Base-by-base conservation (phyloP, 495 filamentous ascomycete species). In the Trichoderma asperelloides region DNA sequence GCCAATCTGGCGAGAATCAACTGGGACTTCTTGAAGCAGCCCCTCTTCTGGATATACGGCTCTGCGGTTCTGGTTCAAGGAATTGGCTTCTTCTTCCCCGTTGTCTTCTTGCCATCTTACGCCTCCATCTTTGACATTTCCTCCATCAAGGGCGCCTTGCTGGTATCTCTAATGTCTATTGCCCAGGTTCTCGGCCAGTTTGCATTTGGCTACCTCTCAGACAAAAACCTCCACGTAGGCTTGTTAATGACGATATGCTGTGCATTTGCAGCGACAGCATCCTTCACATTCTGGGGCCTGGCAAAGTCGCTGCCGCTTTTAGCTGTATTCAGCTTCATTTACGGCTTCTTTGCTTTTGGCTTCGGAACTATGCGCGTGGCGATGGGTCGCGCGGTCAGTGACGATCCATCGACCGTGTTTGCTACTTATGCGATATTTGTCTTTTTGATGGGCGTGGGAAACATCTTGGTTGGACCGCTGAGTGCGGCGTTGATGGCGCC, bases 291-390 rank as follows among this genome's bases (percentile, higher is more conserved):
- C 55, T 79, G 77, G 77, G 76, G 75, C 1, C 47, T 75, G 13
- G 72, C 75, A 18, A 66, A 67, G 18, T 71, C 69, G 2, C 64
- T 78, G 1, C 64, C 49, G 0, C 28, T 68, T 0, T 51, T 78
- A n/a, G 51, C 74, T 8, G 51, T 74, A 0, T 79, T 76, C 69
- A 37, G 70, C 23, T 30, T 77, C 21, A 27, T 78, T 0, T 78
- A 77, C 62, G 77, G 77, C 49, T 77, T 78, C 69, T 79, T 78
- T 68, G 78, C 69, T 1, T 71, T 70, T 18, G 77, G 77, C 13
- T 79, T 75, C 65, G 68, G 68, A 3, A 68, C 74, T 0, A 67
- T 78, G 68, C 71, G 74, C 39, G 68, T 64, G 13, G 63, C 69
- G n/a, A 77, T 78, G 71, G 72, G 69, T 3, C 69, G 47, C 16